Conservation (phyloP, 1,139 yeast species). For the Geotrichum histeridarum region DNA sequence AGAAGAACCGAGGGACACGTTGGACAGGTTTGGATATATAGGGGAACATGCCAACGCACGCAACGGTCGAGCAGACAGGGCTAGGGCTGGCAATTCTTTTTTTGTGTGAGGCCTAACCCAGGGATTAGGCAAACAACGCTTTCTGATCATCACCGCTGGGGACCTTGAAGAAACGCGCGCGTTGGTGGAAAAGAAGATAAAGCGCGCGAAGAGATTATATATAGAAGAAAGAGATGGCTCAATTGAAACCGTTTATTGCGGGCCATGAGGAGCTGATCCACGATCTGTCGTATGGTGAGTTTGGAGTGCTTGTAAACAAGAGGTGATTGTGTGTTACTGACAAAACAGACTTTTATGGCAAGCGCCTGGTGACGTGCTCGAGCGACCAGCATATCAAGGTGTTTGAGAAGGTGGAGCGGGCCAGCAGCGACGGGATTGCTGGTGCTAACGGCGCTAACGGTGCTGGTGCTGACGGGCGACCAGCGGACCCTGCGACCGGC, state of each 20-base stretch:
- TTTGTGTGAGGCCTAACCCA: neutral
- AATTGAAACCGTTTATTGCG: conserved; percentile 64
- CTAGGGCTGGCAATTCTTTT: neutral
- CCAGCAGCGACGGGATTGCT: conserved; percentile 19
- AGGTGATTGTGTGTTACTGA: neutral
- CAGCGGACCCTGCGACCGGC: neutral
- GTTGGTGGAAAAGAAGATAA: too few relatives aligned
- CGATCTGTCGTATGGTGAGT: conserved; percentile 63
- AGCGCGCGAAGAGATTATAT: too few relatives aligned
- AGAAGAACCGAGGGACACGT: neutral
- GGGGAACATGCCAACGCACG: neutral
- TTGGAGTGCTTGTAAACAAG: conserved; percentile 31
- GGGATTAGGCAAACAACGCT: neutral
- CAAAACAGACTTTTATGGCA: conserved; percentile 59
- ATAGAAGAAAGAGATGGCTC: conserved; percentile 10
- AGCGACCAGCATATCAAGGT: conserved; percentile 89
- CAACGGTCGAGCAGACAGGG: neutral
- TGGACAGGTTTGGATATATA: neutral
- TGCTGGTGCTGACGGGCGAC: neutral
- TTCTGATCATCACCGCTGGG: too few relatives aligned
- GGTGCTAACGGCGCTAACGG: neutral
- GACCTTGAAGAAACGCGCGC: too few relatives aligned
- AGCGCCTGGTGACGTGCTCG: conserved; percentile 83
- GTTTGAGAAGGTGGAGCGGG: conserved; percentile 56
- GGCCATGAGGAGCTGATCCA: conserved; percentile 91